These are phyloP conservation scores for Phytophthora syringae DNA, from an alignment of 352 stramenopile species.

Conservation along the genomic window DNA sequence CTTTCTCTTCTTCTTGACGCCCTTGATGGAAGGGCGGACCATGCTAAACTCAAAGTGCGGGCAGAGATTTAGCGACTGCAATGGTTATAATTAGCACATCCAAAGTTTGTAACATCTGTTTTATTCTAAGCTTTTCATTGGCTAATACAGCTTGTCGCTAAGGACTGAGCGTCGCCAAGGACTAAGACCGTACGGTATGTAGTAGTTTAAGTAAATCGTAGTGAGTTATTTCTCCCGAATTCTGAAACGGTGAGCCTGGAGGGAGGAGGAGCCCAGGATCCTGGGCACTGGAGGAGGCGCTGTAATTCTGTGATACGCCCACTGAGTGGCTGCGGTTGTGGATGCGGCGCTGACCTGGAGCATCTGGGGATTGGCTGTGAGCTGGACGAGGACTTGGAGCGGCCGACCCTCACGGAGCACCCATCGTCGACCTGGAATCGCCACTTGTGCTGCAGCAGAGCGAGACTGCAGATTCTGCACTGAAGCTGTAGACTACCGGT, in stretches of 20 bases:
- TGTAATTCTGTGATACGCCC: constrained; percentile 50
- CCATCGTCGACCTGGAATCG: constrained; percentile 7
- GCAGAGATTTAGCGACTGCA: no score
- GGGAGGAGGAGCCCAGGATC: constrained; percentile 25
- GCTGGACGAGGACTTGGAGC: constrained; percentile 25
- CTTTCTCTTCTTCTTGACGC: no score
- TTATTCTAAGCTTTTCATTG: no score
- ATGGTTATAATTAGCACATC: no score
- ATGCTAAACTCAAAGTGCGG: no score
- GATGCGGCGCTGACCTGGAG: constrained; percentile 22
- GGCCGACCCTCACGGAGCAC: constrained; percentile 31
- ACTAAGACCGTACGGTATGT: no score
- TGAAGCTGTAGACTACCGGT: not conserved
- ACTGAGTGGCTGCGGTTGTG: constrained; percentile 30
- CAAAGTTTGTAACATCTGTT: no score
- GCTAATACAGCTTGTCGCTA: no score
- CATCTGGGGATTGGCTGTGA: constrained; percentile 10
- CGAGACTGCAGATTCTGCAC: not conserved
- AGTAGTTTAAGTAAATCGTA: no score
- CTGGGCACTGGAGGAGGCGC: constrained; percentile 48
- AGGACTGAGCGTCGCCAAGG: no score
- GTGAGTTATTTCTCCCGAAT: no score
- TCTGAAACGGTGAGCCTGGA: constrained; percentile 15
- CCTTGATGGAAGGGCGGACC: no score
- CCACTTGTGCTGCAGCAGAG: not conserved